Base-by-base conservation (phyloP, 2,329 filamentous ascomycete genomes). In the Fusarium marasasianum region DNA sequence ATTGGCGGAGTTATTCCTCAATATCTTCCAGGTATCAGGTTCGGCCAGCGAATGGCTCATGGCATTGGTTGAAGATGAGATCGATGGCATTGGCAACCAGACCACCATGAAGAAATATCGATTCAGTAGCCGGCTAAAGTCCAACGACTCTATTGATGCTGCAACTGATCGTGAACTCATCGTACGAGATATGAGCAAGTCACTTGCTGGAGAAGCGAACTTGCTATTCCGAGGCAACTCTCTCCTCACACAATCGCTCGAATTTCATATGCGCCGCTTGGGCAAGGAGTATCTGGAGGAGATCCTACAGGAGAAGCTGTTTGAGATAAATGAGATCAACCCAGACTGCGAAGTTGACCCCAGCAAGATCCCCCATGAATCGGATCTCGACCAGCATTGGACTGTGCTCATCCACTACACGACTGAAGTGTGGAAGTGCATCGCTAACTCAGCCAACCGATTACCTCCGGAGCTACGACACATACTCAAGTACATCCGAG, bases 291-390 rank as follows among this genome's bases (percentile, higher is more conserved):
- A 98, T 78, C 84, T 99, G 4, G 94, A 97, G 76, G 94, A 97
- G 56, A 92, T 94, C 1, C 87, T 99, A 44, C 91, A 91, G n/a
- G 92, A 95, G 58, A 96, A 95, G 82, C 89, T 99, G 50, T 87
- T 89, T 66, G 94, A 97, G 79, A 98, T 99, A 80, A 96, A 97
- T 78, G 93, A 96, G 76, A 90, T 93, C 72, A 95, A 98, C 79
- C 92, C 93, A 0, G 93, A 98, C 77, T 98, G 96, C 81, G 96
- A 99, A 81, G 95, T 99, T 14, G 96, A 99, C 79, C 96, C 96
- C 3, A 94, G 94, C 82, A 92, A 93, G 67, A 86, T 97, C 38
- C 72, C 77, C 3, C 77, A 83, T 26, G 82, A 82, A 14, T 91
- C 95, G 33, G 94, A 97, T 76, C 83, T 98, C 5, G 90, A 94